phyloP scores from a whole-genome alignment of 2,329 filamentous ascomycete species.

The Paraconiothyrium brasiliense region DNA sequence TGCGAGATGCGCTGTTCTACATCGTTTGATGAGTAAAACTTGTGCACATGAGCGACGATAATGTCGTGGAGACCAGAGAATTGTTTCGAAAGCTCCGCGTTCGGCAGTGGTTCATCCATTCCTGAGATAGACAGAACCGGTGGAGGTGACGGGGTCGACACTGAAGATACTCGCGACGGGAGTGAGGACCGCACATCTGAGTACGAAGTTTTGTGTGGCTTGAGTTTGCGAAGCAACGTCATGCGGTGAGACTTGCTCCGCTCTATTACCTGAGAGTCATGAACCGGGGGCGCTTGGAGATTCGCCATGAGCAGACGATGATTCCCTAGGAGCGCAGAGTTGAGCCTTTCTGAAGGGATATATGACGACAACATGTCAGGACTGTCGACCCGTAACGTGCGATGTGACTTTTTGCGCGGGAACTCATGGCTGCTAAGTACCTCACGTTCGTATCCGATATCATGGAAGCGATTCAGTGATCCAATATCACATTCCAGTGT shows the following conservation, averaged over 20 bases:
- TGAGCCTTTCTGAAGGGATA: not conserved
- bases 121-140: conserved; percentile 10
- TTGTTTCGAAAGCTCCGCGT: conserved; percentile 14
- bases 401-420: not conserved
- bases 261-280: not conserved
- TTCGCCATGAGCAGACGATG: not conserved
- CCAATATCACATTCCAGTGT: conserved; percentile 12
- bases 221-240: conserved; percentile 16
- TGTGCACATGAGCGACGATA: conserved; percentile 22
- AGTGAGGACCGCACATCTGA: not conserved
- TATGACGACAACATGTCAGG: not conserved
- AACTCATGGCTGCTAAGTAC: not conserved
- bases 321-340: not conserved
- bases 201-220: conserved; percentile 1
- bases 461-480: not conserved
- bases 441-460: not conserved
- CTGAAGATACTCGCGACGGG: not conserved
- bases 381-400: not conserved
- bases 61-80: conserved; percentile 18
- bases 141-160: not conserved
- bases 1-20: conserved; percentile 9
- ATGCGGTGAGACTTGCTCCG: conserved; percentile 15
- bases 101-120: conserved; percentile 9
- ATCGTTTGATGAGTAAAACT: conserved; percentile 15
- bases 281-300: not conserved